These are phyloP conservation scores for Cordyceps javanica DNA, from an alignment of 2,329 filamentous ascomycete genomes.

Conservation along the genomic window DNA sequence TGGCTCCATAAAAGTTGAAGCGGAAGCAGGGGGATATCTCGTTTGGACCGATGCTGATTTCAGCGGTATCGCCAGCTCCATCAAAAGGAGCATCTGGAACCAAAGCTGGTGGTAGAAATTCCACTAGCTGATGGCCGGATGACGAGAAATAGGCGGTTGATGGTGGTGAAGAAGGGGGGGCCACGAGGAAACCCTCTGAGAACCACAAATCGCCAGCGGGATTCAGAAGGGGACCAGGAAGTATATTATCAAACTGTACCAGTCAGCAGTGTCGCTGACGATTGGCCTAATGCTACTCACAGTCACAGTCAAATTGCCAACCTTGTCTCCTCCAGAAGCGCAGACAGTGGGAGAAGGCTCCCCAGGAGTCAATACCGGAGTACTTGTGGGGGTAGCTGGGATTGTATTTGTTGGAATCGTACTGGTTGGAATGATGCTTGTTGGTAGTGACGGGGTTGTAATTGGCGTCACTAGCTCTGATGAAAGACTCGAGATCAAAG, in stretches of 20 bases:
- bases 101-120: slow-evolving; percentile 33
- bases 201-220: slow-evolving; percentile 36
- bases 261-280: not conserved
- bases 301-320: slow-evolving; percentile 33
- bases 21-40: slow-evolving; percentile 31
- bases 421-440: not conserved
- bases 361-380: not conserved
- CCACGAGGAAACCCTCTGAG: slow-evolving; percentile 34
- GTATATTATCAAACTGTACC: slow-evolving; percentile 30
- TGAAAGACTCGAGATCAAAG: slow-evolving; percentile 19
- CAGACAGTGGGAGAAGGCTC: slow-evolving; percentile 17
- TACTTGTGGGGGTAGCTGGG: not conserved
- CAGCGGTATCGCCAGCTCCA: slow-evolving; percentile 28
- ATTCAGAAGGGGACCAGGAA: slow-evolving; percentile 33
- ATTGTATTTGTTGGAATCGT: not conserved
- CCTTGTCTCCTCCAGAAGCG: slow-evolving; percentile 22
- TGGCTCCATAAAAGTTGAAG: slow-evolving; percentile 34
- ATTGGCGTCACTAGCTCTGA: slow-evolving; percentile 22
- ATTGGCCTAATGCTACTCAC: slow-evolving; percentile 22
- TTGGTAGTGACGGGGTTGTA: not conserved
- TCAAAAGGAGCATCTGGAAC: slow-evolving; percentile 20
- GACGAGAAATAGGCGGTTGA: slow-evolving; percentile 30
- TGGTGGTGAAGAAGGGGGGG: slow-evolving; percentile 27
- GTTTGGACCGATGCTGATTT: slow-evolving; percentile 35
- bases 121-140: slow-evolving; percentile 33